These are phyloP conservation scores for Cicer pinnatifidum DNA, from an alignment of 306 rosid genomes.

Conservation along the genomic window DNA sequence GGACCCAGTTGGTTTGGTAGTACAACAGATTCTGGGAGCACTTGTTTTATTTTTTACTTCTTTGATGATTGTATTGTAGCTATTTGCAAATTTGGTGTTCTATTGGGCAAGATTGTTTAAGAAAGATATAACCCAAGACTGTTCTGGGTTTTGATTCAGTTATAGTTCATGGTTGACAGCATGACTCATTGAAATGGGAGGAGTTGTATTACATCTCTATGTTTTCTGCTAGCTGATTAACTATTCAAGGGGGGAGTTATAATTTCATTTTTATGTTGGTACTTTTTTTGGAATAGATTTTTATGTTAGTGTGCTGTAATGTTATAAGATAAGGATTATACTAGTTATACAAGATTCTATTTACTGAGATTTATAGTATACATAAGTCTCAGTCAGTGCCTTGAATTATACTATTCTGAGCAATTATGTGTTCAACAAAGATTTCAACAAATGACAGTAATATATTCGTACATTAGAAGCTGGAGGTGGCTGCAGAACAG, in stretches of 20 bases:
- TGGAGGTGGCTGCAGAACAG: conserved; percentile 52
- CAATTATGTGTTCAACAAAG: conserved; percentile 34
- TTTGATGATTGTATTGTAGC: not conserved
- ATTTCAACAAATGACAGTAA: conserved; percentile 40
- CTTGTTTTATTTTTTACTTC: not conserved
- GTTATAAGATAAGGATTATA: conserved; percentile 15
- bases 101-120: not conserved
- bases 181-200: not conserved
- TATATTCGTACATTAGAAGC: conserved; percentile 58
- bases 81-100: not conserved
- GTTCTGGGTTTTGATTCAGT: not conserved
- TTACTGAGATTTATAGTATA: conserved; percentile 26
- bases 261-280: conserved; percentile 10
- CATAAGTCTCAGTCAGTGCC: conserved; percentile 1
- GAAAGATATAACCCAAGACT: not conserved
- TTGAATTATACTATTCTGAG: conserved; percentile 9
- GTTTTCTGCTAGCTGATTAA: conserved; percentile 2
- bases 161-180: conserved; percentile 18
- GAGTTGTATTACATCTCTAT: conserved; percentile 2
- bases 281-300: not conserved
- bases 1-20: not conserved
- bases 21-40: not conserved
- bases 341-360: conserved; percentile 1
- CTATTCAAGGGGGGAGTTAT: not conserved
- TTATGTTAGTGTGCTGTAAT: not conserved